Evolutionary conservation across 345 rosid genomes (phyloP), one percentile per base, ranked within the genome.

Genomic region (Excoecaria cochinchinensis): DNA sequence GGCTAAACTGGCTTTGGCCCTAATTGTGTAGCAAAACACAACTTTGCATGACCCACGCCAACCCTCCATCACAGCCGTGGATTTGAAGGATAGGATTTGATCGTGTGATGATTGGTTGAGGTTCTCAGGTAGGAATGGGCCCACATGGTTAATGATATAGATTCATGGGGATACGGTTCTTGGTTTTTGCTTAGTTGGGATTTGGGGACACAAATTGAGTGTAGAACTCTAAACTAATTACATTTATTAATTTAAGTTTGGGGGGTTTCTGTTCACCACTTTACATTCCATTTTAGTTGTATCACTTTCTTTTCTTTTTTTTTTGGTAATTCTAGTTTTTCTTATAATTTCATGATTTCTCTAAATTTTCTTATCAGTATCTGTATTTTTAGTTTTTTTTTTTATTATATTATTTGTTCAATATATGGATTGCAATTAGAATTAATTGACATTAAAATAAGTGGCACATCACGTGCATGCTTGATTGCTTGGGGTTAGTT

Each of bases 1-100:
- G 56, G 56, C 81, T 24, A 71, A 75, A 69, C 72, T 73, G 82
- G 79, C 76, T 66, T 65, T 11, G 74, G 73, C 67, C 69, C 87
- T 70, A 67, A 72, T 81, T 57, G 70, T 83, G 69, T 67, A 9
- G 31, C 40, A 31, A 65, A 59, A 76, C 83, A 69, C 69, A 74
- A 44, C 58, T 77, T 62, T 67, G 8, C 38, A 24, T 19, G 80
- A 80, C 9, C 69, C 84, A 31, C 82, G 61, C 22, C 3, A 2
- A 0, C 6, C 14, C 13, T 73, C 22, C 39, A 82, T 79, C 70
- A 6, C 25, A 61, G 47, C 81, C 85, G 78, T 83, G 55, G 22
- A 78, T 24, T 59, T 0, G 21, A 1, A 3, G 11, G 17, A 9
- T 1, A 42, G 15, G 19, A 63, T 52, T 39, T 17, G 19, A 80